These are phyloP conservation scores for Escovopsis sp. DNA, from an alignment of 2,329 filamentous ascomycete genomes.

Conservation along the genomic window DNA sequence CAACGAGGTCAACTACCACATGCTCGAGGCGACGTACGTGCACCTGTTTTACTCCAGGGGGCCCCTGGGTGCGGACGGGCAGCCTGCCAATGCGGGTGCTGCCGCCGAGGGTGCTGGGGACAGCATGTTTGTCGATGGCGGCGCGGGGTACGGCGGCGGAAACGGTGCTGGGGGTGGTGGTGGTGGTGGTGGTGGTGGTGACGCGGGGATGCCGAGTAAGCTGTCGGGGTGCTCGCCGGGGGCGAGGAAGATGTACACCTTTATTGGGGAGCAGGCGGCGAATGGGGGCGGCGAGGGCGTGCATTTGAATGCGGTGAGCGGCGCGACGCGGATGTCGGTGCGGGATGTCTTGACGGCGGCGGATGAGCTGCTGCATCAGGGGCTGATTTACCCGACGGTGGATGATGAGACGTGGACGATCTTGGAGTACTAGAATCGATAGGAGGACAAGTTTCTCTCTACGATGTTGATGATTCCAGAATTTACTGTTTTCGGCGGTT, in stretches of 20 bases:
- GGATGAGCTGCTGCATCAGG: constrained; percentile 60
- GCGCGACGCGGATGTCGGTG: constrained; percentile 46
- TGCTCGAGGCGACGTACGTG: constrained; percentile 78
- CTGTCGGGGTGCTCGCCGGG: constrained; percentile 33
- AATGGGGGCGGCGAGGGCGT: constrained; percentile 64
- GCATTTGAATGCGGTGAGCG: constrained; percentile 63
- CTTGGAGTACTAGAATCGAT: constrained; percentile 35
- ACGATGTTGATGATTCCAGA: background rate
- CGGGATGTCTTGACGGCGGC: constrained; percentile 61
- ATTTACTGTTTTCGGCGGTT: background rate
- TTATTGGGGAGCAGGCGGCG: constrained; percentile 43
- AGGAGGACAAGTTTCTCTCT: background rate
- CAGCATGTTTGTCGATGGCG: constrained; percentile 42
- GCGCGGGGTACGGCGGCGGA: constrained; percentile 23
- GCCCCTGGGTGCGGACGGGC: constrained; percentile 29
- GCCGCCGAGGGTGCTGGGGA: constrained; percentile 25
- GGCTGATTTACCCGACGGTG: constrained; percentile 76
- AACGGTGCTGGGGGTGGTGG: constrained; percentile 33
- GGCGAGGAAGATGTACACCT: constrained; percentile 57
- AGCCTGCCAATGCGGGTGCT: constrained; percentile 19
- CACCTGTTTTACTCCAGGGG: constrained; percentile 74
- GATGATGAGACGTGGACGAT: constrained; percentile 89
- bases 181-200: constrained; percentile 23
- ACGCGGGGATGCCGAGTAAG: constrained; percentile 23
- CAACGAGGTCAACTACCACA: constrained; percentile 87